These are phyloP conservation scores for Micromonas pusilla DNA, from an alignment of 139 green algal species.

Conservation along the genomic window DNA sequence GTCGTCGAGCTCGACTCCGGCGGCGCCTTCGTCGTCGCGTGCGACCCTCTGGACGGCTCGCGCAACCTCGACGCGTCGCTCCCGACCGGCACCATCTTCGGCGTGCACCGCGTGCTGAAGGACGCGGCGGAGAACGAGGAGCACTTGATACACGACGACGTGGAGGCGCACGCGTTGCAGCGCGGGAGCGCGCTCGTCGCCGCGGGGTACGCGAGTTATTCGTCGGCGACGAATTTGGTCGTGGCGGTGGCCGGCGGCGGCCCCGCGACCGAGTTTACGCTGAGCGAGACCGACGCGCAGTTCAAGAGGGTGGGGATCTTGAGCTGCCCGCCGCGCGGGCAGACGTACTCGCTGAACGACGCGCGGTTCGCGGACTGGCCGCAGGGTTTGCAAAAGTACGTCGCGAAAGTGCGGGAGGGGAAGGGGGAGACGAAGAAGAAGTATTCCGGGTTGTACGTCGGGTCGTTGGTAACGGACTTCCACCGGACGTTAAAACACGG, in stretches of 20 bases:
- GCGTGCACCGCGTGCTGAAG: conserved; percentile 47
- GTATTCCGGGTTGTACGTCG: conserved; percentile 65
- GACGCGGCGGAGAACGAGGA: not conserved
- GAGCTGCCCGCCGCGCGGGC: conserved; percentile 54
- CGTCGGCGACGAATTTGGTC: conserved; percentile 48
- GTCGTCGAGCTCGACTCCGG: not conserved
- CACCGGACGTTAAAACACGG: conserved; percentile 55
- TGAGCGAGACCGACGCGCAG: conserved; percentile 78
- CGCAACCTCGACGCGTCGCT: conserved; percentile 61
- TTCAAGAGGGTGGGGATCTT: conserved; percentile 81
- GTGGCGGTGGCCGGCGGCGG: conserved; percentile 5
- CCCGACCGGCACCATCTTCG: conserved; percentile 68
- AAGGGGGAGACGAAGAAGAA: conserved; percentile 54
- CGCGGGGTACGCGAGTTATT: conserved; percentile 55
- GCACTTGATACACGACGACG: too few species aligned
- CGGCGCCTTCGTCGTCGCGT: conserved; percentile 46
- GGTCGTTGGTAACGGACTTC: conserved; percentile 56
- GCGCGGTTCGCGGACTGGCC: conserved; percentile 67
- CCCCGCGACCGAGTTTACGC: conserved; percentile 44
- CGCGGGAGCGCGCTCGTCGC: conserved; percentile 38
- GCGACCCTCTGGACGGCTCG: conserved; percentile 66
- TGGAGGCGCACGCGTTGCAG: not conserved
- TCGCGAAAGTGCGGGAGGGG: conserved; percentile 52
- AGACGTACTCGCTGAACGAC: conserved; percentile 74
- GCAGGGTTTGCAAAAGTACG: conserved; percentile 48